Evolutionary conservation across 1,139 yeast species (phyloP), one percentile per base, ranked within the genome.

Genomic region (Wickerhamiella pararugosa): DNA sequence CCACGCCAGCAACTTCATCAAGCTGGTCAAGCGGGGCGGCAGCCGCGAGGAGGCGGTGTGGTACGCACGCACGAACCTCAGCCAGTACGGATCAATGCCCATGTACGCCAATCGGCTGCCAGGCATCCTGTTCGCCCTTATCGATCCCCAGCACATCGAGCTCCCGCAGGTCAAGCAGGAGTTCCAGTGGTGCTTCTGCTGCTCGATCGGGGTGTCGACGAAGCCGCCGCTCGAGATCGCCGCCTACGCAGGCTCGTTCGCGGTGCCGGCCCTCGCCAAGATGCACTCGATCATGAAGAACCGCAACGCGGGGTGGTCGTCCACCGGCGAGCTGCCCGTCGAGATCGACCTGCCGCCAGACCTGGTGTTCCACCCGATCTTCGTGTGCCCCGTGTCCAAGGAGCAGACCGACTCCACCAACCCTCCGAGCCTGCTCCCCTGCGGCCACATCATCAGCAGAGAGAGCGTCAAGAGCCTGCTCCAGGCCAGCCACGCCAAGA

Each of bases 381-480:
- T 84, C 59, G 86, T 84, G 4, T 86, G 96, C 58, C 96, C 96
- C 0, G 87, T 86, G 1, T 73, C 90, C 6, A 81, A 83, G 58
- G 94, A 84, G 52, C 95, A 87, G 54, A 70, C 82, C 1, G 75
- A 79, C 0, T 58, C 55, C 8, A 61, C n/a, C 6, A 76, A 76
- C 51, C 79, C 81, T 2, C 79, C 83, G 1, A 67, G 68, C 65
- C 67, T 75, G 44, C 59, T 77, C 32, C 78, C 79, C 0, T 78
- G 84, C 53, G 75, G 76, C 36, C 84, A 77, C 57, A 62, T 77
- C 9, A 61, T 77, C 6, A 72, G 79, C 1, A 64, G 65, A 50
- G 67, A 69, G 41, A 72, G 78, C 43, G 55, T 76, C 44, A 59
- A 59, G 36, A 58, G 61, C 31, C 53, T 69, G 42, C 57, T 57